These are phyloP conservation scores for Diaporthe velutina DNA, from an alignment of 2,329 filamentous ascomycete species.

Conservation along the genomic window DNA sequence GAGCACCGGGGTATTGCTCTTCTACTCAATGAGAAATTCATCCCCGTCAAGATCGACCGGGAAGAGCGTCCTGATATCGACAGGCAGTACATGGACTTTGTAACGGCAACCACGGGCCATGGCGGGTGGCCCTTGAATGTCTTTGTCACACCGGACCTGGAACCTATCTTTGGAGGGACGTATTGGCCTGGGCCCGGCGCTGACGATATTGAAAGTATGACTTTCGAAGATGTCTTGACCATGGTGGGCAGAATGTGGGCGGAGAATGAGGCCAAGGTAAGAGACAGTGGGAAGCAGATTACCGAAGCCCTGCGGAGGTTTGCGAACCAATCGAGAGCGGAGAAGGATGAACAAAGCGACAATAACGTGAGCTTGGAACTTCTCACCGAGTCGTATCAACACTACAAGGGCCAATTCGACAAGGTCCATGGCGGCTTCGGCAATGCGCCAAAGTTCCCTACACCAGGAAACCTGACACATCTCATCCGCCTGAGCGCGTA, in stretches of 20 bases:
- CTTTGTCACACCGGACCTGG: slow-evolving; percentile 87
- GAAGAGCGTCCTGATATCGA: slow-evolving; percentile 94
- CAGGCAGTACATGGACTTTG: slow-evolving; percentile 95
- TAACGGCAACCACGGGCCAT: slow-evolving; percentile 86
- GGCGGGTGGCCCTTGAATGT: slow-evolving; percentile 93
- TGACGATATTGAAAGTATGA: slow-evolving; percentile 57
- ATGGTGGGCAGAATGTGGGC: slow-evolving; percentile 31
- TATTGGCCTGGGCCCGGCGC: slow-evolving; percentile 87
- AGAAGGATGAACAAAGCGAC: slow-evolving; percentile 46
- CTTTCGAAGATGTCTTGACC: slow-evolving; percentile 41
- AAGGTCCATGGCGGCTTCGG: slow-evolving; percentile 81
- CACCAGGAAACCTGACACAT: slow-evolving; percentile 83
- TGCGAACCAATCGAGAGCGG: slow-evolving; percentile 58
- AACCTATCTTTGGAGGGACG: slow-evolving; percentile 91
- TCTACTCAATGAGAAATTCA: slow-evolving; percentile 84
- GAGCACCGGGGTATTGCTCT: slow-evolving; percentile 81
- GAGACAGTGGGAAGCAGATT: slow-evolving; percentile 28
- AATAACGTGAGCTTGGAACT: slow-evolving; percentile 86
- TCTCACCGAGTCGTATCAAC: slow-evolving; percentile 84
- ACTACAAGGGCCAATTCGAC: slow-evolving; percentile 83
- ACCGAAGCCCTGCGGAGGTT: slow-evolving; percentile 25
- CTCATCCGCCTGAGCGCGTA: slow-evolving; percentile 79
- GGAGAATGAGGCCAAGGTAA: slow-evolving; percentile 17
- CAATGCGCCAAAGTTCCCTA: slow-evolving; percentile 86
- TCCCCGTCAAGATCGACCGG: slow-evolving; percentile 89